Conservation (phyloP, 1,284 basidiomycete genomes). For the Naganishia liquefaciens region DNA sequence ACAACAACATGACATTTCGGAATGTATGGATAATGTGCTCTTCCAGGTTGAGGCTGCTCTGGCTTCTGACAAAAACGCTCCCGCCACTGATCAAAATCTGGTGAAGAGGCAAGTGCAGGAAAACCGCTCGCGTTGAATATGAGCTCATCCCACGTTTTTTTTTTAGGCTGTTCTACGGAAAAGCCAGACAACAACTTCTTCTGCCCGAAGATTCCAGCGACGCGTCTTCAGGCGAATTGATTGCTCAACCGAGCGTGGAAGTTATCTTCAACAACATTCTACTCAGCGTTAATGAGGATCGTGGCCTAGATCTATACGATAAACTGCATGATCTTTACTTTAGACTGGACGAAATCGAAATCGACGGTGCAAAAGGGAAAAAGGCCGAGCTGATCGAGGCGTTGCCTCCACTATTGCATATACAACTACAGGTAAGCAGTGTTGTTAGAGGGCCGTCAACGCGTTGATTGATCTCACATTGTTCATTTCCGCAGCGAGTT, state of each 20-base stretch:
- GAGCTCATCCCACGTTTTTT: background rate
- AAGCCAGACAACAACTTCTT: conserved; percentile 73
- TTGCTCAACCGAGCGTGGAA: conserved; percentile 64
- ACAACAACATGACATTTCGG: conserved; percentile 96
- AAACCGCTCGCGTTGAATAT: no score
- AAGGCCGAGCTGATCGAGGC: conserved; percentile 87
- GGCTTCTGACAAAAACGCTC: conserved; percentile 59
- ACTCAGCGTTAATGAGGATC: conserved; percentile 82
- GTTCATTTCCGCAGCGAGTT: conserved; percentile 65
- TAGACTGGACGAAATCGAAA: conserved; percentile 78
- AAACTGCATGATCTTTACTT: conserved; percentile 85
- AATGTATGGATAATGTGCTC: conserved; percentile 98
- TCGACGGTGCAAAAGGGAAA: conserved; percentile 78
- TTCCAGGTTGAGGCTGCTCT: conserved; percentile 93
- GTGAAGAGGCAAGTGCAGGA: conserved; percentile 68
- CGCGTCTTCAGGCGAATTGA: conserved; percentile 56
- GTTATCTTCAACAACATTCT: conserved; percentile 92
- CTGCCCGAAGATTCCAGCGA: conserved; percentile 41
- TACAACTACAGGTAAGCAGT: conserved; percentile 79
- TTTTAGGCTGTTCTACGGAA: conserved; percentile 80
- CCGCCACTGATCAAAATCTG: conserved; percentile 57
- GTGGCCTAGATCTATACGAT: conserved; percentile 83
- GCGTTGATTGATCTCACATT: background rate
- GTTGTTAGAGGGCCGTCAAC: background rate
- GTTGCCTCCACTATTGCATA: conserved; percentile 86